Evolutionary conservation across 768 basidiomycete species (phyloP), one percentile per base, ranked within the genome.

Genomic region (Melanogaster broomeanus): DNA sequence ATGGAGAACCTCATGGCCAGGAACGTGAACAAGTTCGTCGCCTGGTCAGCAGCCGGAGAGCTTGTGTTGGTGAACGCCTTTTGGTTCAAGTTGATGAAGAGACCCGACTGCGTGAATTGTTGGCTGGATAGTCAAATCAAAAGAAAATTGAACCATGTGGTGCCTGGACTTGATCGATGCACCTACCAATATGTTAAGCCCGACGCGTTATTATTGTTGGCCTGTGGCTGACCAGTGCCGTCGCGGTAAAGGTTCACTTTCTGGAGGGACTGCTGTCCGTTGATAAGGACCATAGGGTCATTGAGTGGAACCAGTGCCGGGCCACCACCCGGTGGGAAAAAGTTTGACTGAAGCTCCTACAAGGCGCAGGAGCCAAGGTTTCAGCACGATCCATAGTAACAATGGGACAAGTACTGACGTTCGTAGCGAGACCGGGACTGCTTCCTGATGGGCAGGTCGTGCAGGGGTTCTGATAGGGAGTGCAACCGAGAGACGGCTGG

Each of bases 161-260:
- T 25, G n/a, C n/a, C n/a, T n/a, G 11, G n/a, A 18, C 3, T 15
- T 8, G 31, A 18, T 11, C 4, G 21, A 33, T 13, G 2, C 12
- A 43, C 59, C 15, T 39, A 64, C 63, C 65, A 65, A 34, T 67
- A 65, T 0, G 57, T 49, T 24, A 47, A 3, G 21, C 1, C 57
- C 4, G 65, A 65, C 8, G 65, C 62, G 33, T 65, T 65, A 1
- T 55, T 39, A 31, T 47, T 55, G 30, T 65, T 55, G 3, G 65
- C 64, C 12, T 48, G 52, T 6, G 64, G 62, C 24, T 65, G 65
- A 30, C 65, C 65, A 21, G 65, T 55, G 24, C 64, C 64, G 21
- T 46, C 55, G 7, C 64, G 64, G 31, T 67, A 65, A 25, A 65
- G 51, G 40, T 65, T 67, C 5, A 65, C 65, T 54, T 65, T 65